phyloP scores from a whole-genome alignment of 2,329 filamentous ascomycete species.

The Colletotrichum sidae region DNA sequence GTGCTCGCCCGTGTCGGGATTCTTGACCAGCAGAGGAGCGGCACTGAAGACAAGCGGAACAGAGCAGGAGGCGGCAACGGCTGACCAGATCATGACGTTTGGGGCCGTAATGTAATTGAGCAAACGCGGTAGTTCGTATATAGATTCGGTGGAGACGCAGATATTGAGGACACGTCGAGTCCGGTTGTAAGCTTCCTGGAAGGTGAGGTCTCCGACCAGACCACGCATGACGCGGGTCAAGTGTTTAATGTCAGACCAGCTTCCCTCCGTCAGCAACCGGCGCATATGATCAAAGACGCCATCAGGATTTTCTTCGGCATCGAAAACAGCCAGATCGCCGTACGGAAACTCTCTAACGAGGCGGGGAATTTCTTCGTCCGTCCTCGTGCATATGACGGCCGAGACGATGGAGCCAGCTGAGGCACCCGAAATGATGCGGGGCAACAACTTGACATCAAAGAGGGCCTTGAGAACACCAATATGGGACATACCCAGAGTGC shows the following conservation, averaged over 20 bases:
- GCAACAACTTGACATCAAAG: conserved; percentile 79
- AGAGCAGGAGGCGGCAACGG: conserved; percentile 94
- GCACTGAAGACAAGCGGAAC: conserved; percentile 88
- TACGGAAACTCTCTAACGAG: conserved; percentile 79
- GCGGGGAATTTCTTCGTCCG: conserved; percentile 80
- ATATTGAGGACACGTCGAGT: conserved; percentile 93
- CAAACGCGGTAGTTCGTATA: conserved; percentile 87
- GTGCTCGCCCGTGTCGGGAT: conserved; percentile 81
- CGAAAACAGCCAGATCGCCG: conserved; percentile 86
- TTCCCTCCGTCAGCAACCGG: conserved; percentile 82
- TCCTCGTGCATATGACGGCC: conserved; percentile 81
- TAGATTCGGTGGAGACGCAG: conserved; percentile 86
- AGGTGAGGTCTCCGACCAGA: conserved; percentile 89
- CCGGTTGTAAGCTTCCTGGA: conserved; percentile 96
- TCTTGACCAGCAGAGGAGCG: conserved; percentile 83
- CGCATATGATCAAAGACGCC: conserved; percentile 76
- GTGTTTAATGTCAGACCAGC: conserved; percentile 86
- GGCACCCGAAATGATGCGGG: conserved; percentile 87
- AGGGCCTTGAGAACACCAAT: conserved; percentile 88
- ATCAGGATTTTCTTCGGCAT: conserved; percentile 68
- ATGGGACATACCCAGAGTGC: conserved; percentile 92
- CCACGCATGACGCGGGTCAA: conserved; percentile 83
- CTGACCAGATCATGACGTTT: conserved; percentile 96
- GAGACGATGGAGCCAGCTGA: conserved; percentile 90
- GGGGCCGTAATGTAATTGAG: conserved; percentile 95